A percentile compares a stretch with the other conserved stretches of the same genome.
Conservation (phyloP, 2,329 filamentous ascomycete genomes). For the Lecanicillium sp. region DNA sequence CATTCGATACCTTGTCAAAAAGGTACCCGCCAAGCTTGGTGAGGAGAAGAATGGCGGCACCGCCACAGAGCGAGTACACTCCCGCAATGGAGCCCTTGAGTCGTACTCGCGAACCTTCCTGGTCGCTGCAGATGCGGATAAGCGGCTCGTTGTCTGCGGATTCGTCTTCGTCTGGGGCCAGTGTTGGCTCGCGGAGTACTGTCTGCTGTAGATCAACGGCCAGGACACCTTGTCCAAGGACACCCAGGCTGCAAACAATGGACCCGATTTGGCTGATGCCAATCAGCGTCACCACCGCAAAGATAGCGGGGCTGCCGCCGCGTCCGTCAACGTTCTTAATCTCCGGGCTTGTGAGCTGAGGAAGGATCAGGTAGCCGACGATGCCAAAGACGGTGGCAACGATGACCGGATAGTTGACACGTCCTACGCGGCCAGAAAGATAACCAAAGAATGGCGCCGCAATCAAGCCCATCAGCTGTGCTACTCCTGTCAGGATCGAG, state of each 20-base stretch:
- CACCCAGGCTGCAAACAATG: constrained; percentile 90
- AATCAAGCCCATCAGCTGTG: constrained; percentile 77
- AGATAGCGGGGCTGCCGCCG: constrained; percentile 61
- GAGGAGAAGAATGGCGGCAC: constrained; percentile 79
- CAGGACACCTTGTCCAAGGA: constrained; percentile 75
- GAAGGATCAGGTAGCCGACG: constrained; percentile 69
- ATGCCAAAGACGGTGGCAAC: constrained; percentile 67
- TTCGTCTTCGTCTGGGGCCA: constrained; percentile 30
- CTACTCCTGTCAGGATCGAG: constrained; percentile 78
- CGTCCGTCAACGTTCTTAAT: constrained; percentile 55
- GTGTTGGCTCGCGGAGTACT: constrained; percentile 16
- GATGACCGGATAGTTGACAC: constrained; percentile 67
- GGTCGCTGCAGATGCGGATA: constrained; percentile 22
- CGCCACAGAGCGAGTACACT: constrained; percentile 86
- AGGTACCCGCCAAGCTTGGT: constrained; percentile 85
- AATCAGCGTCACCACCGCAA: constrained; percentile 70
- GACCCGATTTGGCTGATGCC: constrained; percentile 93
- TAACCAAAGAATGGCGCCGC: constrained; percentile 85
- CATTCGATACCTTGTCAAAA: constrained; percentile 68
- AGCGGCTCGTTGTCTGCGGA: constrained; percentile 33
- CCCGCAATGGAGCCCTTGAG: constrained; percentile 94
- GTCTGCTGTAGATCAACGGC: constrained; percentile 32
- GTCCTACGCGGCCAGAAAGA: constrained; percentile 59
- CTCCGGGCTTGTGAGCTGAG: constrained; percentile 70
- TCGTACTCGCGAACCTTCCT: constrained; percentile 39